Evolutionary conservation across 495 filamentous ascomycete genomes (phyloP).

Genomic region (Usnea hakonensis): DNA sequence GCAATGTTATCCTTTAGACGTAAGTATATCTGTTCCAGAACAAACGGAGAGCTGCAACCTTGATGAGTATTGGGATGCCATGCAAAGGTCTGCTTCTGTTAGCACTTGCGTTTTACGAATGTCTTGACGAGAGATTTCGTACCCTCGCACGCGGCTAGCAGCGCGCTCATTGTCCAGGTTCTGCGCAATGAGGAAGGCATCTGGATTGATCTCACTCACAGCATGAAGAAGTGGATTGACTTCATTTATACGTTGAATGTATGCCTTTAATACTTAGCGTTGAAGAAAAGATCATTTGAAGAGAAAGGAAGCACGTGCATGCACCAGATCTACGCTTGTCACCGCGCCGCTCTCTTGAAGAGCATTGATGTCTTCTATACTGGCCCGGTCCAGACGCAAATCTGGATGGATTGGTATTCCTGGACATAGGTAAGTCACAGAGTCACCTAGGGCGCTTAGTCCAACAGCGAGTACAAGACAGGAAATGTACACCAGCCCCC

Average conservation of each 20-base stretch:
- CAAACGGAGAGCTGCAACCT: constrained; percentile 9
- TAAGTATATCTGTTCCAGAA: background rate
- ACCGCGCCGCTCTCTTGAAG: constrained; percentile 13
- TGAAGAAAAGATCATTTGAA: background rate
- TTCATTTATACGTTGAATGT: constrained; percentile 36
- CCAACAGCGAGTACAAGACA: constrained; percentile 8
- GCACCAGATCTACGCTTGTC: constrained; percentile 23
- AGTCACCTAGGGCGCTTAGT: constrained; percentile 7
- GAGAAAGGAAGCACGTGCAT: constrained; percentile 13
- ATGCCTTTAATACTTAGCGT: constrained; percentile 25
- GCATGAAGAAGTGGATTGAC: constrained; percentile 34
- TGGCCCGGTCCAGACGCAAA: constrained; percentile 13
- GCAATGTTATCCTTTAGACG: constrained; percentile 29
- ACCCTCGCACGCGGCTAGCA: constrained; percentile 18
- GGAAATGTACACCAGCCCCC: constrained; percentile 14
- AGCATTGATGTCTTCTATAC: constrained; percentile 16
- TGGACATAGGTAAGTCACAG: constrained; percentile 12
- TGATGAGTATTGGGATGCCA: constrained; percentile 33
- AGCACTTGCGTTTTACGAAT: background rate
- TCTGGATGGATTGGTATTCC: constrained; percentile 2
- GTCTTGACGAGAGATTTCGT: background rate
- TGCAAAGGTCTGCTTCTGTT: constrained; percentile 25
- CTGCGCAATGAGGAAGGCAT: constrained; percentile 35
- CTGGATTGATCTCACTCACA: constrained; percentile 41
- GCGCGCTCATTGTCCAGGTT: constrained; percentile 28